Evolutionary conservation across 345 rosid genomes (phyloP).

Genomic region (Eucalyptus marginata): DNA sequence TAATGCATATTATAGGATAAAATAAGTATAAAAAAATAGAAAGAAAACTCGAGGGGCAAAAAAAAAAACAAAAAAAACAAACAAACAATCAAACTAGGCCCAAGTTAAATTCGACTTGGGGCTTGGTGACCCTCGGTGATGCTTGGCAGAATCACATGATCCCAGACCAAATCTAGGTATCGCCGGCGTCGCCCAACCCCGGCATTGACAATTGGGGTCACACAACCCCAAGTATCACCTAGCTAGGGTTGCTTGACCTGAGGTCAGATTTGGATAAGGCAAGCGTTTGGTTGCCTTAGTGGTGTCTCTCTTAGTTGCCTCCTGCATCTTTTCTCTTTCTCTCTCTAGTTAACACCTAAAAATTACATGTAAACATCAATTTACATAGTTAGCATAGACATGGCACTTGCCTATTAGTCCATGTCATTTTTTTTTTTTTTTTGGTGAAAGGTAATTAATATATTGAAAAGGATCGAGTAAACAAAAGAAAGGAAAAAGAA

Average conservation of each 20-base stretch:
- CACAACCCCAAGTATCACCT: not conserved
- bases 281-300: not conserved
- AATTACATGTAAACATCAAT: not conserved
- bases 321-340: not conserved
- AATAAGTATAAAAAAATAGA: not conserved
- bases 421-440: not conserved
- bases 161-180: not conserved
- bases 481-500: too few relatives aligned
- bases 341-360: not conserved
- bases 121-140: rapidly evolving
- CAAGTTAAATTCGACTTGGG: not conserved
- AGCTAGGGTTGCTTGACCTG: not conserved
- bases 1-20: not conserved
- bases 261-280: not conserved
- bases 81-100: not conserved
- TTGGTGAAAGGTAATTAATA: too few relatives aligned
- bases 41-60: not conserved
- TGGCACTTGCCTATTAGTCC: not conserved
- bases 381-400: not conserved
- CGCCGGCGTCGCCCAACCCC: rapidly evolving
- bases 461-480: too few relatives aligned
- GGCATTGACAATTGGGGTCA: not conserved
- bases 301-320: not conserved
- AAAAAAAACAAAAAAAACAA: too few relatives aligned
- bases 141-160: not conserved